phyloP scores from a whole-genome alignment of 2,329 filamentous ascomycete genomes.

The Calonectria multiphialidica region DNA sequence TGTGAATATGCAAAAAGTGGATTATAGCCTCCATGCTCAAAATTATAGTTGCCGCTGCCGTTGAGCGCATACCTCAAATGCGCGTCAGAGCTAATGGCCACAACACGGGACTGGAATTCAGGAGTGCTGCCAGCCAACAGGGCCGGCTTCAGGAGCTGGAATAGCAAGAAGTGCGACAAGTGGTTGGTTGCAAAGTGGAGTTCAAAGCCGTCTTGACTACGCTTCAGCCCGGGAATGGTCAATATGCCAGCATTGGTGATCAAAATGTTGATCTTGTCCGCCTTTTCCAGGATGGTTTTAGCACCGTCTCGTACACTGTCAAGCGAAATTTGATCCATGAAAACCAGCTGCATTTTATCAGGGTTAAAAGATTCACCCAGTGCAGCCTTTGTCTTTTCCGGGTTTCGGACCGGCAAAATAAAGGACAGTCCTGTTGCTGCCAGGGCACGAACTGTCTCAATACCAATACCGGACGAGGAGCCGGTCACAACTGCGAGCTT shows the following conservation, averaged over 20 bases:
- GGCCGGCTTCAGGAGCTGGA: constrained; percentile 21
- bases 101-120: constrained; percentile 14
- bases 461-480: neutral
- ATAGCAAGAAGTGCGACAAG: constrained; percentile 18
- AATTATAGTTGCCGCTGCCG: constrained; percentile 52
- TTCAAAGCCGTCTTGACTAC: constrained; percentile 28
- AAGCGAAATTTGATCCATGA: constrained; percentile 3
- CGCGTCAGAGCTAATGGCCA: neutral
- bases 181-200: constrained; percentile 33
- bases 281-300: neutral
- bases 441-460: neutral
- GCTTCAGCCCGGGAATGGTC: constrained; percentile 16
- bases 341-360: neutral
- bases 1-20: constrained; percentile 56
- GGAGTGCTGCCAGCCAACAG: neutral
- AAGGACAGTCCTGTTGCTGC: constrained; percentile 29
- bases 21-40: constrained; percentile 43
- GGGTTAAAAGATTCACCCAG: constrained; percentile 30
- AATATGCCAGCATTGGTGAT: constrained; percentile 42
- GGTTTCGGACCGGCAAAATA: constrained; percentile 50
- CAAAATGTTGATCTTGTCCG: constrained; percentile 26
- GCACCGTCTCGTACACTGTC: neutral
- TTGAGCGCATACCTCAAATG: constrained; percentile 32
- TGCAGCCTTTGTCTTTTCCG: constrained; percentile 47
- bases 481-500: neutral